phyloP scores from a whole-genome alignment of 225 moss, liverwort and hornwort genomes.

The Anthoceros angustus region DNA sequence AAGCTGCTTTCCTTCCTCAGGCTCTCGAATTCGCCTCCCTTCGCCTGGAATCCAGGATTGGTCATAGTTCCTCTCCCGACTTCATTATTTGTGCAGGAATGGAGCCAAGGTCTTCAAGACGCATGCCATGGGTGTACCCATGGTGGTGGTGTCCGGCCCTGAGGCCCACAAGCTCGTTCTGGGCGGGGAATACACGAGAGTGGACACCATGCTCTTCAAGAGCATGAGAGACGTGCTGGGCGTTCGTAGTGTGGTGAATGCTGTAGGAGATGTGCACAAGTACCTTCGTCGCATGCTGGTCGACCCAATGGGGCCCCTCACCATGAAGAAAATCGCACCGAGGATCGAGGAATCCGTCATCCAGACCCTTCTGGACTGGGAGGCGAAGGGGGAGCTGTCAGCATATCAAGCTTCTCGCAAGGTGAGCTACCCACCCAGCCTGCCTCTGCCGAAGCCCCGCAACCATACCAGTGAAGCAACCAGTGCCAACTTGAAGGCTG shows the following conservation, averaged over 20 bases:
- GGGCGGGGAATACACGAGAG: background rate
- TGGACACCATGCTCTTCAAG: constrained; percentile 3
- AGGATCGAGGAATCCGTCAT: background rate
- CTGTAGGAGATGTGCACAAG: background rate
- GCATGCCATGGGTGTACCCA: background rate
- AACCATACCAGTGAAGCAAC: background rate
- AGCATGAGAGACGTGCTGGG: constrained; percentile 1
- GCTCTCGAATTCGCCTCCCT: background rate
- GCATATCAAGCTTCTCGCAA: background rate
- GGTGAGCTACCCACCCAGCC: background rate
- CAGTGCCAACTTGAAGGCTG: background rate
- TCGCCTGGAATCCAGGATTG: background rate
- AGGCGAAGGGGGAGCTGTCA: background rate
- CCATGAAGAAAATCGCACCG: background rate
- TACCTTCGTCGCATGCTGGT: background rate
- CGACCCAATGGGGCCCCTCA: background rate
- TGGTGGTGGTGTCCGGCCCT: background rate
- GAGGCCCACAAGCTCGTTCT: background rate
- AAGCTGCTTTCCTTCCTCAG: background rate
- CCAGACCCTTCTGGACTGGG: background rate
- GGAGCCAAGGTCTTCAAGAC: background rate
- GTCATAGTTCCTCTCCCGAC: background rate
- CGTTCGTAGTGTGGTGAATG: background rate
- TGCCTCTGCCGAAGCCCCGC: background rate
- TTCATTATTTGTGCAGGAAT: background rate